Evolutionary conservation across 2,329 filamentous ascomycete genomes (phyloP).

Genomic region (Xylaria sp.): DNA sequence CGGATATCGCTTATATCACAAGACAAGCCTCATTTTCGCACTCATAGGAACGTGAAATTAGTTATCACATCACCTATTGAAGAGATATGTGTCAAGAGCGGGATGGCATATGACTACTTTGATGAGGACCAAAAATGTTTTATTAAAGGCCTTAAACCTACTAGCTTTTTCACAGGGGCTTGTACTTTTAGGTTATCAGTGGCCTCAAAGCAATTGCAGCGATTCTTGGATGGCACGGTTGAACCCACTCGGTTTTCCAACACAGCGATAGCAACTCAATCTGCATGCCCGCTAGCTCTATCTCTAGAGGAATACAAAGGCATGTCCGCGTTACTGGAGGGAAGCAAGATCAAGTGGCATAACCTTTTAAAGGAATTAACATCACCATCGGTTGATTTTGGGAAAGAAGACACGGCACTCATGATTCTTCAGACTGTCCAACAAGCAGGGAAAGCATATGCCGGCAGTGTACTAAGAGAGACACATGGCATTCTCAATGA

Average conservation of each 20-base stretch:
- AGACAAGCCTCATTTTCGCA: slow-evolving; percentile 23
- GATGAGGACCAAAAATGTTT: slow-evolving; percentile 10
- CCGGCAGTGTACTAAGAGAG: slow-evolving; percentile 31
- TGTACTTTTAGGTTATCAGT: slow-evolving; percentile 51
- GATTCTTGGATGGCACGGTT: slow-evolving; percentile 46
- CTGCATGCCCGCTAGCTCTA: slow-evolving; percentile 53
- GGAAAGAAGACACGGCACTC: slow-evolving; percentile 52
- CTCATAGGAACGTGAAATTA: slow-evolving; percentile 17
- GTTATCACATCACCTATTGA: slow-evolving; percentile 25
- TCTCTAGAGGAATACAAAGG: slow-evolving; percentile 60
- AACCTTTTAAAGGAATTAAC: slow-evolving; percentile 60
- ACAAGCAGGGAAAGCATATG: slow-evolving; percentile 50
- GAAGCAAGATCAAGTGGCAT: slow-evolving; percentile 56
- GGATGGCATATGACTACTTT: background rate
- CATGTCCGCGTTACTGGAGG: slow-evolving; percentile 55
- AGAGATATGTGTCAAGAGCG: slow-evolving; percentile 52
- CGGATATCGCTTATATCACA: slow-evolving; percentile 22
- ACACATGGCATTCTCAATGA: slow-evolving; percentile 46
- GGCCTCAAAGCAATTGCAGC: slow-evolving; percentile 42
- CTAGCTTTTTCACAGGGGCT: slow-evolving; percentile 30
- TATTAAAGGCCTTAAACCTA: slow-evolving; percentile 8
- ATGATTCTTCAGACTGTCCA: slow-evolving; percentile 56
- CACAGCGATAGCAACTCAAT: slow-evolving; percentile 55
- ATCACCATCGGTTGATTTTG: slow-evolving; percentile 55
- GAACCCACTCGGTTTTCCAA: slow-evolving; percentile 50